Evolutionary conservation across 257 asterid species (phyloP).

Genomic region (Solanum lycopersicoides): DNA sequence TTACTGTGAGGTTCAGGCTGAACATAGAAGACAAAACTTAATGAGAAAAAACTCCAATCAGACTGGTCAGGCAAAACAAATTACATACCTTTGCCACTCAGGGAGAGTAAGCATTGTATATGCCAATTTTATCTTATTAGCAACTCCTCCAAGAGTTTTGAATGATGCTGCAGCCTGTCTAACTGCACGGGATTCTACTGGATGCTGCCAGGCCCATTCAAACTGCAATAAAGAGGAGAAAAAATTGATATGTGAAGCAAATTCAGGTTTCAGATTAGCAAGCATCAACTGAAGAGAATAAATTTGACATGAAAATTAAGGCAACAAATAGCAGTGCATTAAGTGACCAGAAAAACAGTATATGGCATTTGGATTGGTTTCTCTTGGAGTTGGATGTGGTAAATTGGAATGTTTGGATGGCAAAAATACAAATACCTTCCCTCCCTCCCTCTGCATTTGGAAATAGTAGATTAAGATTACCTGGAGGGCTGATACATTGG

Average conservation of each 20-base stretch:
- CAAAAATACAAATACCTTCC: not conserved
- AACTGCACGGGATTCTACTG: slow-evolving; percentile 72
- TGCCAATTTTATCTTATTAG: slow-evolving; percentile 80
- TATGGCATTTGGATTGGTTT: not conserved
- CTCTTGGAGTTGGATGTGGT: not conserved
- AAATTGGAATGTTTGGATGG: not conserved
- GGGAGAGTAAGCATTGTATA: slow-evolving; percentile 84
- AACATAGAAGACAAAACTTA: not conserved
- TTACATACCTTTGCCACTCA: slow-evolving; percentile 64
- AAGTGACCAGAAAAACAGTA: not conserved
- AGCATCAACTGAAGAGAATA: not conserved
- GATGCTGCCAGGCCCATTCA: slow-evolving; percentile 99
- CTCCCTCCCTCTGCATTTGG: not conserved
- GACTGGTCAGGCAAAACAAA: not conserved
- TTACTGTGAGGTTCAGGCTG: slow-evolving; percentile 77
- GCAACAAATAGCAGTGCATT: not conserved
- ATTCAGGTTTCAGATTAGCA: not conserved
- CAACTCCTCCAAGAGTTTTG: slow-evolving; percentile 71
- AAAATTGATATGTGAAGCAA: not conserved
- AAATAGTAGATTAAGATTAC: slow-evolving; percentile 13
- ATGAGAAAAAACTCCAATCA: not conserved
- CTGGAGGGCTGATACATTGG: slow-evolving; percentile 88
- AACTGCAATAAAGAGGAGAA: slow-evolving; percentile 36
- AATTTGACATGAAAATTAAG: not conserved
- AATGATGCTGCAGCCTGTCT: slow-evolving; percentile 58